Base-by-base conservation (phyloP, 371 early-diverging fungal genomes). In the Lichtheimia ramosa region DNA sequence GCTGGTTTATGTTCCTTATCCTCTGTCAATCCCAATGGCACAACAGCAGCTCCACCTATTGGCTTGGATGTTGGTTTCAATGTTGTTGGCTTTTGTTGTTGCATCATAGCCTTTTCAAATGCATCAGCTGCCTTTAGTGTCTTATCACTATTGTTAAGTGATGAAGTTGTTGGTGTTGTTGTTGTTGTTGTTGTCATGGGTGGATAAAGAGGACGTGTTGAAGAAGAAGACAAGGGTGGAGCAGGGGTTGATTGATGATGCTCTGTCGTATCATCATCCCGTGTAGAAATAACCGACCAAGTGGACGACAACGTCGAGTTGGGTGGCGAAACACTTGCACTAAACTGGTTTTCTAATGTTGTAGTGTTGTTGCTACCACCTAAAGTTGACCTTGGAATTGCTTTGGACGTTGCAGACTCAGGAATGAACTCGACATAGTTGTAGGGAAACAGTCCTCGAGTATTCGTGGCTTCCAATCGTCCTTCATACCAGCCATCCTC, bases 401-500 rank as follows among this genome's bases (percentile, higher is more conserved):
- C 21, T 51, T 61, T 61, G 5, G 50, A 50, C 28, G 53, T 2
- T 43, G 21, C 46, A 49, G 65, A 34, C 2, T 63, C 67, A 10
- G 67, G 48, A 23, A 82, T 52, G n/a, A 79, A 48, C 55, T 78
- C 73, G 12, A 77, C 83, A 56, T 83, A 83, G 51, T 85, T 85
- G 48, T 70, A 72, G 14, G 86, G 86, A 58, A 85, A 83, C 15
- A 85, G 60, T 0, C 86, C 86, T 25, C 71, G 70, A 23, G 63
- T 61, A 3, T 63, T 62, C 23, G 77, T 82, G 14, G 75, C 63
- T 59, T 82, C 66, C 25, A 85, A 52, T 39, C 69, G 69, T 3
- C 86, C 86, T 58, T 70, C 75, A n/a, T 76, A 74, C 86, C 86
- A 85, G 43, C 83, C 86, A 12, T 80, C 79, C 60, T 85, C 86